A percentile compares a stretch with the other conserved stretches of the same genome.
These are phyloP conservation scores for Acanthochlamys bracteata DNA, from an alignment of 106 monocot genomes.

Conservation along the genomic window DNA sequence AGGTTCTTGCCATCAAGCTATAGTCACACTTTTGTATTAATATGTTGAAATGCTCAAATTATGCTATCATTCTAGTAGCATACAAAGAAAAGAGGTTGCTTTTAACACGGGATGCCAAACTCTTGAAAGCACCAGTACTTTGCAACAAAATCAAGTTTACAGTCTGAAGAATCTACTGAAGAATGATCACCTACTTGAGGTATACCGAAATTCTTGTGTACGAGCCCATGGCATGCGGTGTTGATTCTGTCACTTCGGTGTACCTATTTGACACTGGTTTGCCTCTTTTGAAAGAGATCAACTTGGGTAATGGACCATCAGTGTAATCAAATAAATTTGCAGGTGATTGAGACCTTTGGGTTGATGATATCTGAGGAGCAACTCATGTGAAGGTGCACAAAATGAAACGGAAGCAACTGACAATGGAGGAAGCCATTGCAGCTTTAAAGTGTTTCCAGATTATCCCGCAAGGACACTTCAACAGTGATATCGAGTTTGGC, in stretches of 20 bases:
- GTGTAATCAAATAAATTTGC: neutral
- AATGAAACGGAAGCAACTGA: conserved; percentile 90
- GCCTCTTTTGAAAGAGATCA: no score
- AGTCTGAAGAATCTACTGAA: conserved; percentile 78
- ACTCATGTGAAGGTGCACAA: conserved; percentile 96
- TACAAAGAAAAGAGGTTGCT: conserved; percentile 86
- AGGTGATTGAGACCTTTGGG: conserved; percentile 84
- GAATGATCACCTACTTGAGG: conserved; percentile 96
- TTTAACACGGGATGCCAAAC: conserved; percentile 78
- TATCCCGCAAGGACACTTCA: conserved; percentile 78
- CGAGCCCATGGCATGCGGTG: neutral
- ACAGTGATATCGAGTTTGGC: conserved; percentile 83
- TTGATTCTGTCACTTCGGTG: no score
- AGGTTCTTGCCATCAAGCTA: conserved; percentile 27
- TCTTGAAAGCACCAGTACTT: conserved; percentile 82
- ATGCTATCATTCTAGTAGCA: conserved; percentile 28
- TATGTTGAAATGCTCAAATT: no score
- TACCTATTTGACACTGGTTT: no score
- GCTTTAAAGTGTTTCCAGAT: conserved; percentile 87
- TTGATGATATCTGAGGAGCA: conserved; percentile 78
- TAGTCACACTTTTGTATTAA: no score
- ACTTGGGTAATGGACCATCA: neutral
- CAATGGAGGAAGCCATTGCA: conserved; percentile 76
- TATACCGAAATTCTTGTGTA: conserved; percentile 11
- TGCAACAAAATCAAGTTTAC: conserved; percentile 72